Evolutionary conservation across 1,284 basidiomycete genomes (phyloP).

Genomic region (Puccinia triticina): DNA sequence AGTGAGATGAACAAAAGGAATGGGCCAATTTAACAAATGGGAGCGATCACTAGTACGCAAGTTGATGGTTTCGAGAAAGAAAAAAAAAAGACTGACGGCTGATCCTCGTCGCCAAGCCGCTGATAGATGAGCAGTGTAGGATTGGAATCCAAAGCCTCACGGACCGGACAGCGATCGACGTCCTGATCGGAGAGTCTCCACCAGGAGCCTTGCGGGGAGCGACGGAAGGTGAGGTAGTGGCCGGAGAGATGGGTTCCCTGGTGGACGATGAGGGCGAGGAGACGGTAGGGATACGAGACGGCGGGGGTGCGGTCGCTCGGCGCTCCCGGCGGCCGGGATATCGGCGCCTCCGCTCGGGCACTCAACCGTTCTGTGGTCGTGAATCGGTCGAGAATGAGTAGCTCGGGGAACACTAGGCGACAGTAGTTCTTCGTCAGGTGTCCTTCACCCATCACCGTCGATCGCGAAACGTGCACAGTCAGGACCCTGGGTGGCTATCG

Average conservation of each 20-base stretch:
- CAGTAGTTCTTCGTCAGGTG: constrained; percentile 79
- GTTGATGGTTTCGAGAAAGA: background rate
- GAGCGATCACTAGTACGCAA: background rate
- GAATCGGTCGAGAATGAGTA: constrained; percentile 81
- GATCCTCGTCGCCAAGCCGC: constrained; percentile 55
- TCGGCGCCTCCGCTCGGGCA: constrained; percentile 52
- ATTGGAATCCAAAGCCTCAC: constrained; percentile 73
- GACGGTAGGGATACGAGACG: constrained; percentile 53
- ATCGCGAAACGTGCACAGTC: constrained; percentile 82
- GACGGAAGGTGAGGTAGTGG: constrained; percentile 85
- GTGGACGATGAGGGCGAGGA: constrained; percentile 81
- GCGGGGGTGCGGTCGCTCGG: background rate
- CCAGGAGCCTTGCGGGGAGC: constrained; percentile 73
- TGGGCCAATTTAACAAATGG: background rate
- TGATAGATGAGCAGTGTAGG: constrained; percentile 91
- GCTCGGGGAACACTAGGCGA: constrained; percentile 76
- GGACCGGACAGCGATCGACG: constrained; percentile 75
- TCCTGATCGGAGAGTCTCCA: constrained; percentile 80
- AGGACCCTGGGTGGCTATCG: constrained; percentile 76
- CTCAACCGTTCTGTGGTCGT: constrained; percentile 73
- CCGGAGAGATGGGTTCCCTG: constrained; percentile 85
- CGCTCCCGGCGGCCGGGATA: constrained; percentile 44
- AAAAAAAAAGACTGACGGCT: background rate
- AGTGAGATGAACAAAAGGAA: background rate
- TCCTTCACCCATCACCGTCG: constrained; percentile 69